Evolutionary conservation across 2,329 filamentous ascomycete genomes (phyloP).

Genomic region (Mariannaea sp.): DNA sequence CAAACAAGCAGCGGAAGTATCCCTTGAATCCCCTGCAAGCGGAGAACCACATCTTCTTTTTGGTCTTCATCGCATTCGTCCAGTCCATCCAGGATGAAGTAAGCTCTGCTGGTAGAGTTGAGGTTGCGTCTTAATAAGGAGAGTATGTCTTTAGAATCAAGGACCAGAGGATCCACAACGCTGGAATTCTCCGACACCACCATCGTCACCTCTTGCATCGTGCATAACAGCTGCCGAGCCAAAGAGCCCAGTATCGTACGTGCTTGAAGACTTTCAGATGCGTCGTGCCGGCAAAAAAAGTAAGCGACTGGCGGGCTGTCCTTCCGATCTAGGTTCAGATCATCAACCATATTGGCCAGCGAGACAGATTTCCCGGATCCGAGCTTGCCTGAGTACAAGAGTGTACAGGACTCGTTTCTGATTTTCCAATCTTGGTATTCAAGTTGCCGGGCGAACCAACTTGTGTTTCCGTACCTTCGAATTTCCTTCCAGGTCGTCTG

Average conservation of each 20-base stretch:
- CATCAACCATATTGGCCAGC: conserved; percentile 50
- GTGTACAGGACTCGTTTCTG: conserved; percentile 22
- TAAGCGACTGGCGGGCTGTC: conserved; percentile 29
- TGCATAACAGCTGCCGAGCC: conserved; percentile 43
- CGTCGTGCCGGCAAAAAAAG: conserved; percentile 44
- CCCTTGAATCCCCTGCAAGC: neutral
- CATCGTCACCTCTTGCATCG: neutral
- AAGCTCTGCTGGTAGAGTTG: neutral
- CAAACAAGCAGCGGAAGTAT: conserved; percentile 5
- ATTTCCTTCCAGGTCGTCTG: conserved; percentile 48
- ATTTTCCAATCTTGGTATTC: conserved; percentile 31
- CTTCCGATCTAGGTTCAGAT: conserved; percentile 35
- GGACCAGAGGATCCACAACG: rapidly evolving
- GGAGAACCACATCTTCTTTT: neutral
- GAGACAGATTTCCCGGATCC: conserved; percentile 52
- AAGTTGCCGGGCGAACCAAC: conserved; percentile 21
- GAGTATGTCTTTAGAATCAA: conserved; percentile 1
- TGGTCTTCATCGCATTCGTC: conserved; percentile 20
- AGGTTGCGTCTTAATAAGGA: neutral
- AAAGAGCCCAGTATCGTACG: conserved; percentile 42
- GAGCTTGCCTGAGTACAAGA: conserved; percentile 47
- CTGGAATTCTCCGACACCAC: neutral
- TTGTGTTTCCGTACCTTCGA: conserved; percentile 46
- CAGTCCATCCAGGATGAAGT: conserved; percentile 24
- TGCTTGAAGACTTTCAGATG: conserved; percentile 36